Percentiles rank a stretch among this genome's conserved stretches.
Evolutionary conservation across 345 rosid species (phyloP).

Genomic region (Adansonia digitata): DNA sequence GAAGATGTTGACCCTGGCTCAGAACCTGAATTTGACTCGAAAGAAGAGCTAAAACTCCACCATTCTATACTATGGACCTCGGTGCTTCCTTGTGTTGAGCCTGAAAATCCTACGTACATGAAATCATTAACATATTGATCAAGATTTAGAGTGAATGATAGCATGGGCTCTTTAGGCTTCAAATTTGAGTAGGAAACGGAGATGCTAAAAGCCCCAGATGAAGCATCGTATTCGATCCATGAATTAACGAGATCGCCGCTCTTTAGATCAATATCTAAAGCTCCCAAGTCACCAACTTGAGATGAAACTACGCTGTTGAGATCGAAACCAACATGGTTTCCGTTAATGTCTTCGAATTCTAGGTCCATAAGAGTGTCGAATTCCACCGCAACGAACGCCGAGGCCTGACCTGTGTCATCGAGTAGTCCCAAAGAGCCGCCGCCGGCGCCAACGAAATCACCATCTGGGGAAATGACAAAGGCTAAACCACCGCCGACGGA

Average conservation of each 20-base stretch:
- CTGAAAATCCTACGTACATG: conserved; percentile 97
- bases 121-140: conserved; percentile 72
- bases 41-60: conserved; percentile 91
- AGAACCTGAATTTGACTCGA: conserved; percentile 31
- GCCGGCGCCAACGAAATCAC: conserved; percentile 58
- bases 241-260: conserved; percentile 82
- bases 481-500: conserved; percentile 96
- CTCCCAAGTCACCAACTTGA: conserved; percentile 58
- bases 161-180: conserved; percentile 67
- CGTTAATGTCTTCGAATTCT: conserved; percentile 74
- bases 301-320: conserved; percentile 73
- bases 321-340: conserved; percentile 95
- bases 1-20: conserved; percentile 27
- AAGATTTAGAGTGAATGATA: conserved; percentile 59
- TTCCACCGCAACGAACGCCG: conserved; percentile 82
- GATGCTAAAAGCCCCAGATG: conserved; percentile 36
- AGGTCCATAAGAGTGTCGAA: conserved; percentile 95
- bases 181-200: conserved; percentile 79
- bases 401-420: conserved; percentile 29
- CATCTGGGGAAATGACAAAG: conserved; percentile 69
- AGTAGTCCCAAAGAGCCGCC: conserved; percentile 78
- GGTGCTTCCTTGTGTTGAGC: conserved; percentile 97
- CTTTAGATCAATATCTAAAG: conserved; percentile 72
- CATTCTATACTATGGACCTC: conserved; percentile 88
- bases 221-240: conserved; percentile 80